Conservation (phyloP, 768 basidiomycete species). For the Coprinopsis strossmayeri region DNA sequence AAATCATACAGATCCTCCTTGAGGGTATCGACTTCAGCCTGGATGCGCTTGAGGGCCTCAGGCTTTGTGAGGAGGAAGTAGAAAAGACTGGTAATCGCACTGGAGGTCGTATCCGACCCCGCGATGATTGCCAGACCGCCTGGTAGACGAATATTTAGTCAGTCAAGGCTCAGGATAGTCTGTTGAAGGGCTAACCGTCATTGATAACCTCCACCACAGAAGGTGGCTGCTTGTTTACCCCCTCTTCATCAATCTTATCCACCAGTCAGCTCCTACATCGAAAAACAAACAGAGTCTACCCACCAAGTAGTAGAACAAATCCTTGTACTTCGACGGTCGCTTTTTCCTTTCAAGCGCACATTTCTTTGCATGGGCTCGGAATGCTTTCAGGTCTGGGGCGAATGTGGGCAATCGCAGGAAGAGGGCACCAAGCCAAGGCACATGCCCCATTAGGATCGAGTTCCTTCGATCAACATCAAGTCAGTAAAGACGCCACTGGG, state of each 20-base stretch:
- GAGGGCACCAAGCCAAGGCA: constrained; percentile 13
- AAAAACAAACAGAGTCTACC: constrained; percentile 1
- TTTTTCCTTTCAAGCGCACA: constrained; percentile 14
- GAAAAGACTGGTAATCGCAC: constrained; percentile 20
- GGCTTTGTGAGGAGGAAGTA: constrained; percentile 22
- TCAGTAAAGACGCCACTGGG: background rate
- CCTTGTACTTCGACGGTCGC: constrained; percentile 15
- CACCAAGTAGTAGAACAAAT: constrained; percentile 25
- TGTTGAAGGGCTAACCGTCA: constrained; percentile 5
- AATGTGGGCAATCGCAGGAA: constrained; percentile 6
- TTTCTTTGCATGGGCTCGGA: constrained; percentile 16
- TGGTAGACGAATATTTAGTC: background rate
- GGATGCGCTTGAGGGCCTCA: constrained; percentile 18
- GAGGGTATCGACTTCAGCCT: constrained; percentile 21
- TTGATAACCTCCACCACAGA: constrained; percentile 6
- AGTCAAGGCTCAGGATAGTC: background rate
- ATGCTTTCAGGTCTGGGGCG: constrained; percentile 7
- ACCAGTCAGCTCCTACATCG: background rate
- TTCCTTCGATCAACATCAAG: constrained; percentile 1
- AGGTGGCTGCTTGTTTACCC: constrained; percentile 9
- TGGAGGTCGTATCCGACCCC: constrained; percentile 25
- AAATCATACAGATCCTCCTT: constrained; percentile 15
- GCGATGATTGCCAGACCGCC: constrained; percentile 24
- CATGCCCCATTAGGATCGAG: constrained; percentile 11
- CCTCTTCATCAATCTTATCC: constrained; percentile 12